phyloP scores from a whole-genome alignment of 2,329 filamentous ascomycete genomes.

The Aureobasidium namibiae region DNA sequence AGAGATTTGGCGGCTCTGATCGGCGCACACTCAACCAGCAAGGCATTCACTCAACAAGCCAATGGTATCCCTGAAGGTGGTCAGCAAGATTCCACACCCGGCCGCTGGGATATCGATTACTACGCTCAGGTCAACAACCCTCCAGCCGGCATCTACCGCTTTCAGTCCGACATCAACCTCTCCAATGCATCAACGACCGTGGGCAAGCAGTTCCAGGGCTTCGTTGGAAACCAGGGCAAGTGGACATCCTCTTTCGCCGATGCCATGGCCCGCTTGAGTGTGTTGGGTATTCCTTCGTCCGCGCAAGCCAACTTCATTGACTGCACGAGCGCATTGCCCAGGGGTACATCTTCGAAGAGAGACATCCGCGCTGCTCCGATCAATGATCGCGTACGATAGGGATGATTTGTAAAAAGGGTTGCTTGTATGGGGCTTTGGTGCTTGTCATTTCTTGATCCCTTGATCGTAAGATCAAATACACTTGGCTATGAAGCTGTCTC shows the following conservation, averaged over 20 bases:
- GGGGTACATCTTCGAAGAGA: conserved; percentile 3
- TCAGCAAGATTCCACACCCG: conserved; percentile 41
- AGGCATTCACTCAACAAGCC: conserved; percentile 32
- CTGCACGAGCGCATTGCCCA: conserved; percentile 15
- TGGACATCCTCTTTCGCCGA: conserved; percentile 20
- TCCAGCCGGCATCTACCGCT: conserved; percentile 20
- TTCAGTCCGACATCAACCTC: conserved; percentile 27
- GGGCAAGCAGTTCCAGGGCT: conserved; percentile 28
- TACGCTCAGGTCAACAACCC: conserved; percentile 31
- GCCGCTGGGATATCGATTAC: conserved; percentile 43
- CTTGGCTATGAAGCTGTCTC: too few relatives aligned
- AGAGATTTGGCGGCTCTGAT: conserved; percentile 46
- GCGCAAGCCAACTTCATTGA: conserved; percentile 15
- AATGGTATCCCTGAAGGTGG: conserved; percentile 25
- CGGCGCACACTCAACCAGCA: conserved; percentile 45
- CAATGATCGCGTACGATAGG: not conserved
- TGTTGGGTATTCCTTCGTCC: conserved; percentile 18
- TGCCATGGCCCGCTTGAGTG: conserved; percentile 18
- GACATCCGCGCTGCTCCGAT: conserved; percentile 6
- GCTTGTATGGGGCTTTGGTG: not conserved
- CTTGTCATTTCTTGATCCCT: not conserved
- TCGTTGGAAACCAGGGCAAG: conserved; percentile 26
- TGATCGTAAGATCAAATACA: too few relatives aligned
- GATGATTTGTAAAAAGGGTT: too few relatives aligned
- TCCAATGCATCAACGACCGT: conserved; percentile 21